Percentiles rank a stretch among this genome's conserved stretches.
Evolutionary conservation across 1,284 basidiomycete species (phyloP).

Genomic region (Violaceomyces palustris): DNA sequence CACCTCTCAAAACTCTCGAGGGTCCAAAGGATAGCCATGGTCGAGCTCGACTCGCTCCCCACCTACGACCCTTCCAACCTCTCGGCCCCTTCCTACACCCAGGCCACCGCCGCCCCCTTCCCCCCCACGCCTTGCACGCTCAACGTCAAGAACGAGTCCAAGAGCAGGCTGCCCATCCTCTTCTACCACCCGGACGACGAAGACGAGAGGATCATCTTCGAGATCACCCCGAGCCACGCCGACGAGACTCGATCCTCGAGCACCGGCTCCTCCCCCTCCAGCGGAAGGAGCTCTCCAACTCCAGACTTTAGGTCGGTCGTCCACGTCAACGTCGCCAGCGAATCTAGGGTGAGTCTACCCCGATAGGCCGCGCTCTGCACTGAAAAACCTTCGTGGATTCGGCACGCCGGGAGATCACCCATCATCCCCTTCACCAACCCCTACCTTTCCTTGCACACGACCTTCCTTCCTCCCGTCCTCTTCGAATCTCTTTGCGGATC

Average conservation of each 20-base stretch:
- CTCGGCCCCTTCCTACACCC: constrained; percentile 18
- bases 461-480: too few relatives aligned
- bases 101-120: constrained; percentile 12
- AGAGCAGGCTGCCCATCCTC: constrained; percentile 14
- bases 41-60: constrained; percentile 4
- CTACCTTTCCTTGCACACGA: too few relatives aligned
- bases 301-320: constrained; percentile 13
- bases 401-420: too few relatives aligned
- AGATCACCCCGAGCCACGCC: constrained; percentile 8
- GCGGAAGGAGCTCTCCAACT: too few relatives aligned
- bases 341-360: too few relatives aligned
- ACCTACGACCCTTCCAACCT: constrained; percentile 18
- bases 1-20: too few relatives aligned
- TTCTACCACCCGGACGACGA: constrained; percentile 8
- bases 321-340: constrained; percentile 12
- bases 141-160: constrained; percentile 22
- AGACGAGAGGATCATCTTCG: constrained; percentile 13
- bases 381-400: too few relatives aligned
- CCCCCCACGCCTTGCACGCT: constrained; percentile 19
- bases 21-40: constrained; percentile 7
- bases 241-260: constrained; percentile 16
- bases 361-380: too few relatives aligned
- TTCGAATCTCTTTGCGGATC: too few relatives aligned
- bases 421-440: too few relatives aligned
- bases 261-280: constrained; percentile 5